phyloP scores from a whole-genome alignment of 2,329 filamentous ascomycete genomes.

The Annulohypoxylon truncatum region DNA sequence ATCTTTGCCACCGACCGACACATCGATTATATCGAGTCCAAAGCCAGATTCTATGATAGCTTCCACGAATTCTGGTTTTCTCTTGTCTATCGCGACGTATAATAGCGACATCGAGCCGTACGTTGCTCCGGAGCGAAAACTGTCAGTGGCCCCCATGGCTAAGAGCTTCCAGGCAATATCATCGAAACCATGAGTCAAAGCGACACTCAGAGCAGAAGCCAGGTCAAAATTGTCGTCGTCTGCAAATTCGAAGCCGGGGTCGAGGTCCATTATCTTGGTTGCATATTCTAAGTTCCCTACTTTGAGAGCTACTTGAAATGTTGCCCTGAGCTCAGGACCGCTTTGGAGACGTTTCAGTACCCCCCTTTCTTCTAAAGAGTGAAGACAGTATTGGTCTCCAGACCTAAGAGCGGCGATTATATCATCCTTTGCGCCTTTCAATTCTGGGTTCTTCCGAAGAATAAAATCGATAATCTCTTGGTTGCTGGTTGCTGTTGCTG shows the following conservation, averaged over 20 bases:
- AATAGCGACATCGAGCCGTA: not conserved
- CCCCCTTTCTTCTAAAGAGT: constrained; percentile 1
- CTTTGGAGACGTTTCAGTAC: not conserved
- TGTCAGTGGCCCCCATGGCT: not conserved
- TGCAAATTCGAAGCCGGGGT: constrained; percentile 8
- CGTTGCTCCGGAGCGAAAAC: too few relatives aligned
- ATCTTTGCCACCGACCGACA: not conserved
- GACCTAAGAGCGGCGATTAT: not conserved
- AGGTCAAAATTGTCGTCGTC: not conserved
- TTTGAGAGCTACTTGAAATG: constrained; percentile 9
- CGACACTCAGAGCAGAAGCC: not conserved
- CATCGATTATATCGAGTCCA: not conserved
- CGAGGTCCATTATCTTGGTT: constrained; percentile 16
- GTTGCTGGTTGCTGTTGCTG: too few relatives aligned
- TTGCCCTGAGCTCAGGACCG: not conserved
- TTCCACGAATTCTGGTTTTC: constrained; percentile 18
- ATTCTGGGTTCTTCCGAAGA: too few relatives aligned
- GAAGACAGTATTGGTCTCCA: not conserved
- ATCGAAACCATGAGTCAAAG: constrained; percentile 21
- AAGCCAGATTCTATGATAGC: constrained; percentile 11
- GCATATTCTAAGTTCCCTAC: constrained; percentile 18
- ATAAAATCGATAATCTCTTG: too few relatives aligned
- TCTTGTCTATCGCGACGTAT: not conserved
- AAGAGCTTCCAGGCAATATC: constrained; percentile 27
- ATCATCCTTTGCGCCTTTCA: not conserved